Conservation (phyloP, 345 rosid species). For the Eucalyptus regnans region DNA sequence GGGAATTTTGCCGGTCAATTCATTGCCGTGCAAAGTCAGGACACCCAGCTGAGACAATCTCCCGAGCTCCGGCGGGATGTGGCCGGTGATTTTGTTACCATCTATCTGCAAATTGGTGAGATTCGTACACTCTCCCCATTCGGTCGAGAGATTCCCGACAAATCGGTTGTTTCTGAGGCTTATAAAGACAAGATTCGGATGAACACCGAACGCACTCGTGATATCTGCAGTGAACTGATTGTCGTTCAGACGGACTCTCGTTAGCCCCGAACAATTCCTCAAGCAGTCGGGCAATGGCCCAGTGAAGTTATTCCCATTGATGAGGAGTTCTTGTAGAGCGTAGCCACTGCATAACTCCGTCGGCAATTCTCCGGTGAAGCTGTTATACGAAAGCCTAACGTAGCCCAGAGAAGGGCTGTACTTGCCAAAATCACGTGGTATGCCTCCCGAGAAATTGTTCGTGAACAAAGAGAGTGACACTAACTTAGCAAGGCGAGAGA, state of each 20-base stretch:
- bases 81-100: constrained; percentile 39
- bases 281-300: constrained; percentile 56
- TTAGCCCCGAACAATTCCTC: constrained; percentile 32
- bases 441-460: constrained; percentile 39
- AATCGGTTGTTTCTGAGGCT: constrained; percentile 35
- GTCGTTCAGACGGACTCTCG: constrained; percentile 39
- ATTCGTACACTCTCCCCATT: constrained; percentile 52
- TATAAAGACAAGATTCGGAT: constrained; percentile 25
- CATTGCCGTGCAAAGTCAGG: constrained; percentile 32
- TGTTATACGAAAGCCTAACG: constrained; percentile 59
- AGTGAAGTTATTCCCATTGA: constrained; percentile 36
- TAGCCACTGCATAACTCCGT: constrained; percentile 39
- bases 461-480: constrained; percentile 16
- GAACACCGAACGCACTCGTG: constrained; percentile 44
- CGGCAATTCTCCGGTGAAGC: constrained; percentile 53
- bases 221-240: constrained; percentile 54
- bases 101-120: constrained; percentile 43
- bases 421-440: constrained; percentile 48
- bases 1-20: constrained; percentile 39
- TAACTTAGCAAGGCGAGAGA: constrained; percentile 29
- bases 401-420: constrained; percentile 14
- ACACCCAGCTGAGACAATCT: constrained; percentile 16
- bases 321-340: constrained; percentile 18
- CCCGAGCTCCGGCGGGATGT: constrained; percentile 44
- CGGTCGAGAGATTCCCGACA: constrained; percentile 32